Percentiles rank a stretch among this genome's conserved stretches.
These are phyloP conservation scores for Fusarium sp. DNA, from an alignment of 2,329 filamentous ascomycete species.

Conservation along the genomic window DNA sequence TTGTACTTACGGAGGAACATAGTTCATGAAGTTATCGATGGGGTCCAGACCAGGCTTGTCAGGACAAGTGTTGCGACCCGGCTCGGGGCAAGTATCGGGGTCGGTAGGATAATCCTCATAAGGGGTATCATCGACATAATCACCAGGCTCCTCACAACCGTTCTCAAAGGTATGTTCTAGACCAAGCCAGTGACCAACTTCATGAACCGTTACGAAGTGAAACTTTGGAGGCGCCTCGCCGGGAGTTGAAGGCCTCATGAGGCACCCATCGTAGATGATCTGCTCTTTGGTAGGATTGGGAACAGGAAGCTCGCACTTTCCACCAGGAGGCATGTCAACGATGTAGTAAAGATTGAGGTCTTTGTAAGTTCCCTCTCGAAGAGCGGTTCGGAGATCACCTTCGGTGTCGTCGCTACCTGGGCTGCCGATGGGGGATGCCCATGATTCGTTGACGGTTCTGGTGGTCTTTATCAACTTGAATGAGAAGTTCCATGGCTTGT, in stretches of 20 bases:
- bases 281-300: neutral
- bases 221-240: neutral
- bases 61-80: conserved; percentile 9
- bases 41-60: conserved; percentile 25
- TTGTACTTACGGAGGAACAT: neutral
- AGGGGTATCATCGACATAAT: conserved; percentile 24
- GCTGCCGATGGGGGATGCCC: neutral
- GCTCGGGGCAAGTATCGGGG: neutral
- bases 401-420: neutral
- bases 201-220: neutral
- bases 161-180: conserved; percentile 30
- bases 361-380: conserved; percentile 24
- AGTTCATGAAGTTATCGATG: conserved; percentile 23
- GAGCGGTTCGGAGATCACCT: neutral
- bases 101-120: neutral
- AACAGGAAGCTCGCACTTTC: conserved; percentile 24
- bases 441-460: conserved; percentile 10
- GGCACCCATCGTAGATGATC: conserved; percentile 18
- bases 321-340: neutral
- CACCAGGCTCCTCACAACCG: conserved; percentile 21
- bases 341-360: conserved; percentile 27
- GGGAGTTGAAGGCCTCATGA: neutral
- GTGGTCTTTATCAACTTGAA: conserved; percentile 23
- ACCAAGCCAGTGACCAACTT: conserved; percentile 30
- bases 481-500: conserved; percentile 9